A percentile compares a stretch with the other conserved stretches of the same genome.
These are phyloP conservation scores for Fusarium sacchari DNA, from an alignment of 2,329 filamentous ascomycete species.

Conservation along the genomic window DNA sequence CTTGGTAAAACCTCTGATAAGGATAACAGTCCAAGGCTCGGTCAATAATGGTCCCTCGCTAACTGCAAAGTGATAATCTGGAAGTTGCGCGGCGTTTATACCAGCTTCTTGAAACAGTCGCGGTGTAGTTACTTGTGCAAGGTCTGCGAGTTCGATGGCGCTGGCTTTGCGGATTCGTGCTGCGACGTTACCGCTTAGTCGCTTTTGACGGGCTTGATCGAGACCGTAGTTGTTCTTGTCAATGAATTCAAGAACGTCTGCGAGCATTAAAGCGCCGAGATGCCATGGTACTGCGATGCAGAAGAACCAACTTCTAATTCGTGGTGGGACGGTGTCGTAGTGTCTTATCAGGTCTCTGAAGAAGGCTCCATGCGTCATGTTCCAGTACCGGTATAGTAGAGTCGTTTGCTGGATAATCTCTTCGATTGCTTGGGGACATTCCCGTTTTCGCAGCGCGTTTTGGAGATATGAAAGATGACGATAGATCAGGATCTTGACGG, in stretches of 20 bases:
- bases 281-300: not conserved
- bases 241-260: not conserved
- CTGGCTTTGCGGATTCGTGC: not conserved
- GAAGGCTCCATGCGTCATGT: not conserved
- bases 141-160: not conserved
- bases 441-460: not conserved
- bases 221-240: not conserved
- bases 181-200: not conserved
- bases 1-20: not conserved
- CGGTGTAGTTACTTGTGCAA: not conserved
- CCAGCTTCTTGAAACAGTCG: not conserved
- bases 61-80: not conserved
- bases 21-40: not conserved
- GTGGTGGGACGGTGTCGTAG: accelerated
- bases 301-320: not conserved
- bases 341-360: not conserved
- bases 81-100: not conserved
- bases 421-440: not conserved
- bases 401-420: not conserved
- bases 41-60: accelerated
- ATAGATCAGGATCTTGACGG: not conserved
- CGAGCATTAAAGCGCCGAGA: not conserved
- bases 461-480: not conserved
- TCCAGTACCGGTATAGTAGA: not conserved
- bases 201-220: not conserved